Evolutionary conservation across 1,139 yeast genomes (phyloP), one percentile per base, ranked within the genome.

Genomic region (Blastobotrys arbuscula): DNA sequence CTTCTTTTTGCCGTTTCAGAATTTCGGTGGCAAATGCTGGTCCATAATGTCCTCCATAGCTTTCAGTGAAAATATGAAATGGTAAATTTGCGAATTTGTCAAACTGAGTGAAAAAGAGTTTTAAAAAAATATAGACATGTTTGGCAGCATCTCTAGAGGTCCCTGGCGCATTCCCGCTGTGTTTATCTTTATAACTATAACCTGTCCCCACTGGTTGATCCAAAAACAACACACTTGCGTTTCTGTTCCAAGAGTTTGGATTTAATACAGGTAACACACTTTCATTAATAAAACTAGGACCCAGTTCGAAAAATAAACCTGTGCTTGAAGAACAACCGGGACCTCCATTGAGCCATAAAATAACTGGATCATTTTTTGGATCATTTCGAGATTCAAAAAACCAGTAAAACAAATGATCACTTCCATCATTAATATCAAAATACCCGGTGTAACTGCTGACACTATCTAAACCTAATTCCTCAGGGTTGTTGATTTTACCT

Each of bases 1-100:
- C 84, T 61, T 86, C 89, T 44, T 74, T 76, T 28, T 81, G 76
- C 65, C 88, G 95, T 26, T 81, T 75, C 62, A 89, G 72, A 59
- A 90, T 90, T 69, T 90, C 96, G 45, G 82, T 71, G 24, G 96
- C 96, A 67, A 90, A 88, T 10, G 80, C 90, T 28, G 97, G 97
- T 58, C 92, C 88, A 70, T 92, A 92, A 69, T 90, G 97, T 55
- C 97, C 97, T 50, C 95, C 97, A 66, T 90, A 92, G 21, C 96
- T 87, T 72, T 92, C 97, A 60, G 97, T 97, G 43, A 97, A 95
- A 69, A 92, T 89, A 70, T 90, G 97, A 84, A 92, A 90, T 49
- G 79, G 81, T 54, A 78, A 74, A 35, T 77, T 69, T 47, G 76
- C 69, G 71, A 84, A 87, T 70, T 90, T 81, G 42, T 96, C 95